phyloP scores from a whole-genome alignment of 2,329 filamentous ascomycete genomes.

The Colletotrichum tabaci region DNA sequence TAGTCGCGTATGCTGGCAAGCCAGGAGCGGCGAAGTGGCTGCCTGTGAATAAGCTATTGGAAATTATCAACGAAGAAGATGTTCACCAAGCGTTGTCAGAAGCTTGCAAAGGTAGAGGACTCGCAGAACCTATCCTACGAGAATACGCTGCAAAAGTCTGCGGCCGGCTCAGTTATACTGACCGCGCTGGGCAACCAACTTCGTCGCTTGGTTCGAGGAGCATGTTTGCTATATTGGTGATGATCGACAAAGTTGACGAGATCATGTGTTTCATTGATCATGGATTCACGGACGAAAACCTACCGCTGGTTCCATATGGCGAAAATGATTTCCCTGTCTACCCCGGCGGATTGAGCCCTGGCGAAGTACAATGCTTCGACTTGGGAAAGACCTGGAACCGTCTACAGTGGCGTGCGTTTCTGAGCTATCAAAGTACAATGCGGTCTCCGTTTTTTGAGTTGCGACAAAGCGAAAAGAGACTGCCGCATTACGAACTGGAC shows the following conservation, averaged over 20 bases:
- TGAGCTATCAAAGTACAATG: slow-evolving; percentile 2
- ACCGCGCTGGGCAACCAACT: too few species aligned
- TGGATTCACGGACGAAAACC: not conserved
- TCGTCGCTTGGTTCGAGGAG: not conserved
- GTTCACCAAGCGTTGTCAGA: too few species aligned
- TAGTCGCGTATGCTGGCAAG: too few species aligned
- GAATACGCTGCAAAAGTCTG: too few species aligned
- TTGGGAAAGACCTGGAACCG: not conserved
- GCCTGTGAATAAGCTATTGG: too few species aligned
- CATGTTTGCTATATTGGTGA: not conserved
- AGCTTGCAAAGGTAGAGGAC: too few species aligned
- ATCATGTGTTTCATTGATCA: not conserved
- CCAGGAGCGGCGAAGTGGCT: too few species aligned
- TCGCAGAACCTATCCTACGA: too few species aligned
- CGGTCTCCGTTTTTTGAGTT: slow-evolving; percentile 10
- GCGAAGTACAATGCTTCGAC: not conserved
- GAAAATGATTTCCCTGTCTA: too few species aligned
- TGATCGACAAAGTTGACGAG: not conserved
- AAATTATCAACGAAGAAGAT: too few species aligned
- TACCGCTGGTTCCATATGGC: not conserved
- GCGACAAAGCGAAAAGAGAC: not conserved
- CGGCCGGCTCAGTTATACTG: too few species aligned
- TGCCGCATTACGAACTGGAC: not conserved
- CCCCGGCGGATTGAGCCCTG: not conserved
- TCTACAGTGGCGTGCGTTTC: not conserved